These are phyloP conservation scores for Solanum sejunctum DNA, from an alignment of 257 asterid species.

Conservation along the genomic window DNA sequence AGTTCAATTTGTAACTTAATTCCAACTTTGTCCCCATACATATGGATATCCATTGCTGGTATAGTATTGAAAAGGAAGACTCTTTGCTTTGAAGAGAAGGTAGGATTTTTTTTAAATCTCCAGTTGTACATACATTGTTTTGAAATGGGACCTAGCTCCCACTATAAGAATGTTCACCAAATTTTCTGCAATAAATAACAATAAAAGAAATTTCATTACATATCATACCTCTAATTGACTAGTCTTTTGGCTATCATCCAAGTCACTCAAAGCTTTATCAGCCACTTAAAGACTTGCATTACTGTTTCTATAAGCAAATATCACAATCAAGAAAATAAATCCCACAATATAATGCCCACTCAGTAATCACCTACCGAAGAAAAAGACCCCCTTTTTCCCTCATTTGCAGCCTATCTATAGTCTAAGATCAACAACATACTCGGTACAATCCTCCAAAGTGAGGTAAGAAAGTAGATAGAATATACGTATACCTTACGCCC, in stretches of 20 bases:
- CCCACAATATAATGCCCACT: conserved; percentile 11
- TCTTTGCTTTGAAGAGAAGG: conserved; percentile 78
- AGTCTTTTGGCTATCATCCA: conserved; percentile 51
- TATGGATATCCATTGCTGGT: conserved; percentile 1
- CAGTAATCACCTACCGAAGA: background rate
- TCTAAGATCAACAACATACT: background rate
- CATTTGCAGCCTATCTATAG: background rate
- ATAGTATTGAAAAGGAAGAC: conserved; percentile 24
- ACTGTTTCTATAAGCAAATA: conserved; percentile 45
- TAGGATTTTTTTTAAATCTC: conserved; percentile 37
- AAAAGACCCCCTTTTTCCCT: background rate
- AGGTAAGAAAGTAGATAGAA: background rate
- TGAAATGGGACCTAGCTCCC: conserved; percentile 21
- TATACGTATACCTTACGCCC: background rate
- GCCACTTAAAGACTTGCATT: conserved; percentile 29
- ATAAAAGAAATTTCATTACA: background rate
- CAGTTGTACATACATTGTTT: conserved; percentile 28
- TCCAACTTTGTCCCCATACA: conserved; percentile 4
- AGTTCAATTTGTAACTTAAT: conserved; percentile 8
- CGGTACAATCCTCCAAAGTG: background rate
- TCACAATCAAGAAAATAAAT: conserved; percentile 14
- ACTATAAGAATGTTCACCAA: conserved; percentile 8
- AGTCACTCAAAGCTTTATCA: conserved; percentile 42
- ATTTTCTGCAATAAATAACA: conserved; percentile 22
- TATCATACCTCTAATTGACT: conserved; percentile 30